Evolutionary conservation across 345 rosid genomes (phyloP).

Genomic region (Eutrema yunnanense): DNA sequence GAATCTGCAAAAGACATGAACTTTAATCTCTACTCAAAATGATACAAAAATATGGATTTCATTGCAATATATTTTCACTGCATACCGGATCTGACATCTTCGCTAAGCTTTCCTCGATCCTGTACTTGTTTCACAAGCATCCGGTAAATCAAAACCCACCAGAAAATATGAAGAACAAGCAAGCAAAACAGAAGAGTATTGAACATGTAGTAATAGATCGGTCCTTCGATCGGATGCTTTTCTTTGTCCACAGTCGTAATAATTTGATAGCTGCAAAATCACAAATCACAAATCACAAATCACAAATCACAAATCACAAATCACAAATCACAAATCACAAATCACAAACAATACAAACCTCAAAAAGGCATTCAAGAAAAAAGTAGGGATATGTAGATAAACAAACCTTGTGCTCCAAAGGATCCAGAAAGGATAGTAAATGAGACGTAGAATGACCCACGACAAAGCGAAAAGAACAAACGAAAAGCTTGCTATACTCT

Average conservation of each 20-base stretch:
- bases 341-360: not conserved
- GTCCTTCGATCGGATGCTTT: constrained; percentile 57
- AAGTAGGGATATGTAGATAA: not conserved
- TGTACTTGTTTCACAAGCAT: constrained; percentile 83
- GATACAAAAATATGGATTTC: not conserved
- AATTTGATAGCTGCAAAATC: constrained; percentile 71
- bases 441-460: constrained; percentile 82
- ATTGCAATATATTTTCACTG: not conserved
- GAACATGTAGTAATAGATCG: constrained; percentile 74
- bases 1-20: constrained; percentile 52
- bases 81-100: constrained; percentile 91
- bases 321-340: no score
- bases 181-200: constrained; percentile 68
- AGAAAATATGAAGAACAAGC: constrained; percentile 77
- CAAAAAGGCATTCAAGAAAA: constrained; percentile 1
- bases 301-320: no score
- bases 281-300: not conserved
- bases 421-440: constrained; percentile 94
- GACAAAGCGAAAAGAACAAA: constrained; percentile 81
- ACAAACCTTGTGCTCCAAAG: constrained; percentile 98
- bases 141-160: constrained; percentile 89
- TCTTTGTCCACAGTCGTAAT: constrained; percentile 59
- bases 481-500: constrained; percentile 62
- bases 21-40: not conserved
- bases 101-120: constrained; percentile 66